These are phyloP conservation scores for Fusarium duplospermum DNA, from an alignment of 2,329 filamentous ascomycete species.

Conservation along the genomic window DNA sequence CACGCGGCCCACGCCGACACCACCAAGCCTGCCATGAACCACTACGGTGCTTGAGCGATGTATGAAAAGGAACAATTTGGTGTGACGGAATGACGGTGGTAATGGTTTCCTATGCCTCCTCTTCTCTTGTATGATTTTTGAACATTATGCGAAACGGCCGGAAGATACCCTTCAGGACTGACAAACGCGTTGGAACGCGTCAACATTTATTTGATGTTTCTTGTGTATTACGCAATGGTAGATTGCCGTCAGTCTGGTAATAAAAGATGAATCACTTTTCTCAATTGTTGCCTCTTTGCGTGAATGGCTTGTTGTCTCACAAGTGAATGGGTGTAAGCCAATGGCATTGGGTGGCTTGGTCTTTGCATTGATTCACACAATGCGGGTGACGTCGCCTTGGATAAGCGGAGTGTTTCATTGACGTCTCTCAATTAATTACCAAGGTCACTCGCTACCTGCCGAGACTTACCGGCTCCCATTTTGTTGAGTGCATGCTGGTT, in stretches of 20 bases:
- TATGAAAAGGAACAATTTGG: not conserved
- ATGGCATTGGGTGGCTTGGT: not conserved
- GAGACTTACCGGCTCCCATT: not conserved
- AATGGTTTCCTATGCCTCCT: slow-evolving; percentile 4
- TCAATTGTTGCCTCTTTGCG: not conserved
- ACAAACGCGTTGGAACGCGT: slow-evolving; percentile 14
- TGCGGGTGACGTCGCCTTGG: not conserved
- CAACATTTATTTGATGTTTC: slow-evolving; percentile 10
- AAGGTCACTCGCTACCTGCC: not conserved
- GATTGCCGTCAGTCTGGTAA: slow-evolving; percentile 1
- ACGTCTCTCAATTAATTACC: not conserved
- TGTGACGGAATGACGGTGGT: slow-evolving; percentile 1
- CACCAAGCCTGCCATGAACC: slow-evolving; percentile 37
- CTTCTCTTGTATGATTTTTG: slow-evolving; percentile 3
- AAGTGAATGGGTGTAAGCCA: not conserved
- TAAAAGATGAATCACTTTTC: not conserved
- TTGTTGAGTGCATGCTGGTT: not conserved
- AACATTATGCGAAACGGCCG: slow-evolving; percentile 35
- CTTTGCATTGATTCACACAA: not conserved
- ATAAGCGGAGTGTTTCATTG: not conserved
- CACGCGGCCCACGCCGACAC: slow-evolving; percentile 46
- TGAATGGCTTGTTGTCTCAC: not conserved
- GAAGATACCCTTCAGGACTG: slow-evolving; percentile 39
- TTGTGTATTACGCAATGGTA: slow-evolving; percentile 10
- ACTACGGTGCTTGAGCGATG: slow-evolving; percentile 23